Conservation (phyloP, 2,329 filamentous ascomycete genomes). For the Hypoxylon sp. region DNA sequence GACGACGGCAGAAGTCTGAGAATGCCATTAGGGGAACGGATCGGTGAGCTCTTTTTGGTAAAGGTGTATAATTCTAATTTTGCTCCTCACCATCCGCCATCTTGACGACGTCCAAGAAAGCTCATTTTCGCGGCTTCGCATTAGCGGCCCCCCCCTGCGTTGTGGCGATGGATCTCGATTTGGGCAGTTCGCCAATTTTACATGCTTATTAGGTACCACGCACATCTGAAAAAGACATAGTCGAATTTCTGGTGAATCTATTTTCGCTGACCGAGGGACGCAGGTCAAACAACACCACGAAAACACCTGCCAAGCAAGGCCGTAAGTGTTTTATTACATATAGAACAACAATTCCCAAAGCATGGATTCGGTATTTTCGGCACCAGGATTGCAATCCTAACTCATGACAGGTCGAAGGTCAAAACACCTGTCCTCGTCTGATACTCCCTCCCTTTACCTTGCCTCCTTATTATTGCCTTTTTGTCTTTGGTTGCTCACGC, state of each 20-base stretch:
- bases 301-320: conserved; percentile 30
- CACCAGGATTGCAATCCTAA: conserved; percentile 45
- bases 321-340: conserved; percentile 43
- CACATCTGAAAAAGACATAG: conserved; percentile 23
- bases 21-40: conserved; percentile 20
- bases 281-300: conserved; percentile 35
- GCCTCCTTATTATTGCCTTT: conserved; percentile 31
- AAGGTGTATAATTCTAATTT: conserved; percentile 40
- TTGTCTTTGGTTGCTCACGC: conserved; percentile 26
- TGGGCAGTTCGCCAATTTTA: conserved; percentile 23
- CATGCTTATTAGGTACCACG: conserved; percentile 32
- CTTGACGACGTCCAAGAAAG: conserved; percentile 21
- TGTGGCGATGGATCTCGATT: conserved; percentile 37
- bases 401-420: conserved; percentile 36
- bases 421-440: conserved; percentile 32
- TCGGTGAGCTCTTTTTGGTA: conserved; percentile 44
- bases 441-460: conserved; percentile 27
- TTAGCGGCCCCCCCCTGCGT: conserved; percentile 25
- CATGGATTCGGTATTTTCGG: conserved; percentile 47
- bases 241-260: conserved; percentile 33
- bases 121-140: conserved; percentile 29
- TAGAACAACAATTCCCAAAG: conserved; percentile 36
- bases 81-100: conserved; percentile 35
- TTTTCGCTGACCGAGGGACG: conserved; percentile 43
- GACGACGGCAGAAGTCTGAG: conserved; percentile 24